These are phyloP conservation scores for Saccharomyces hybrid DNA, from an alignment of 1,139 yeast species.

Conservation along the genomic window DNA sequence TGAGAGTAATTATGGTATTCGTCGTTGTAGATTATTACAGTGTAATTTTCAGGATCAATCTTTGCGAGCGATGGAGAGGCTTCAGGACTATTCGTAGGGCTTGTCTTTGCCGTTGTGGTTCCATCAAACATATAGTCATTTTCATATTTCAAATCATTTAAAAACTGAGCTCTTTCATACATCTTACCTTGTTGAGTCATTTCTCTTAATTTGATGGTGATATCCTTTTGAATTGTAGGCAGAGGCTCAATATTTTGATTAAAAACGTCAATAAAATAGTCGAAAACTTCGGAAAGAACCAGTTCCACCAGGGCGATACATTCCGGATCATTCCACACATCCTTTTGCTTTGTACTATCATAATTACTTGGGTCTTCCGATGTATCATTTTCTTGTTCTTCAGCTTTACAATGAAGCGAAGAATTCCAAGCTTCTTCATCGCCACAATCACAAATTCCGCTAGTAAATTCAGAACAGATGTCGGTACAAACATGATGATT, in stretches of 20 bases:
- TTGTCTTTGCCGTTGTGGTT: constrained; percentile 23
- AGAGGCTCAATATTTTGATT: constrained; percentile 31
- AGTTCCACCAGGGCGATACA: constrained; percentile 16
- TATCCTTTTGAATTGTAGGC: constrained; percentile 28
- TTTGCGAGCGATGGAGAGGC: constrained; percentile 2
- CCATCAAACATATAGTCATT: constrained; percentile 26
- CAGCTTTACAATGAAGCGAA: constrained; percentile 41
- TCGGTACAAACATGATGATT: constrained; percentile 55
- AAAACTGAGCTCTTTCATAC: constrained; percentile 17
- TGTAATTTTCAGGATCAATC: constrained; percentile 32
- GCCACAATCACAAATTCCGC: constrained; percentile 67
- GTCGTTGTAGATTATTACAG: constrained; percentile 62
- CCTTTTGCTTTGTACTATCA: constrained; percentile 12
- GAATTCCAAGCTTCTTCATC: constrained; percentile 54
- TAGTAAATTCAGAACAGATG: constrained; percentile 41
- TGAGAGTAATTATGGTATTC: constrained; percentile 54
- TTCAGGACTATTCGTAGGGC: constrained; percentile 3
- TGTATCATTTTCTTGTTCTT: constrained; percentile 9
- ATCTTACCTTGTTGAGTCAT: constrained; percentile 21
- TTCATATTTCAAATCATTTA: constrained; percentile 20
- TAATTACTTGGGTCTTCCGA: constrained; percentile 4
- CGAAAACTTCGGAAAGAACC: constrained; percentile 26
- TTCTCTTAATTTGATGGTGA: constrained; percentile 24
- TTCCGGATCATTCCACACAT: constrained; percentile 6
- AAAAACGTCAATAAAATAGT: constrained; percentile 31